Conservation (phyloP, 768 basidiomycete species). For the Strobilomyces confusus region DNA sequence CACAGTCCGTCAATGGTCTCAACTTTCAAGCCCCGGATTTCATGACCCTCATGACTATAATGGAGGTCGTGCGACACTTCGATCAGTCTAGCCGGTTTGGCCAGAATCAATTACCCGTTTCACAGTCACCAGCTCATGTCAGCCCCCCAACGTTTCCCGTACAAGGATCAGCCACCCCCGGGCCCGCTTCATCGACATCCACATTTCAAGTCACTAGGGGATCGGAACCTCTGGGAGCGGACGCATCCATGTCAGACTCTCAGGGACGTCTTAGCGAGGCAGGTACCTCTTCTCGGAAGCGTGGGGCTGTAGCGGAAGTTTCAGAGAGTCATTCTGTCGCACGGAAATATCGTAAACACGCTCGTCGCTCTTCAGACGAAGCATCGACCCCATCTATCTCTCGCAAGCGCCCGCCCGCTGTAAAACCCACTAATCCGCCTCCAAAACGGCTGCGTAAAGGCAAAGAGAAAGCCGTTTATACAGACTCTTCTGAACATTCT, state of each 20-base stretch:
- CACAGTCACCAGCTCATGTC: constrained; percentile 15
- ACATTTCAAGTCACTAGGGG: neutral
- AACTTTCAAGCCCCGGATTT: constrained; percentile 19
- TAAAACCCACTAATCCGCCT: constrained; percentile 17
- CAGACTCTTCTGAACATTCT: constrained; percentile 17
- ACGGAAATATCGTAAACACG: constrained; percentile 7
- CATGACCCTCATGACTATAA: constrained; percentile 29
- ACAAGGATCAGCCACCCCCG: constrained; percentile 2
- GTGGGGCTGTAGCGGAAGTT: constrained; percentile 1
- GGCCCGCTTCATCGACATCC: constrained; percentile 1
- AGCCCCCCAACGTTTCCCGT: neutral
- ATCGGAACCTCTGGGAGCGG: neutral
- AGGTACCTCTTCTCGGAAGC: constrained; percentile 4
- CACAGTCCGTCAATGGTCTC: constrained; percentile 3
- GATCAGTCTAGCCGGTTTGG: constrained; percentile 19
- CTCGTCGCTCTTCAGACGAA: constrained; percentile 6
- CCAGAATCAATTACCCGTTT: constrained; percentile 15
- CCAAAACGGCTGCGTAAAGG: constrained; percentile 26
- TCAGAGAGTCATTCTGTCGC: constrained; percentile 7
- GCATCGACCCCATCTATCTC: constrained; percentile 7
- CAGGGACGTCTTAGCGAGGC: constrained; percentile 1
- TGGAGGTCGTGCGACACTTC: constrained; percentile 31
- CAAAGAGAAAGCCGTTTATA: constrained; percentile 22
- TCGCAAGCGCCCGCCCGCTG: constrained; percentile 22
- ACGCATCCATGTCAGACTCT: neutral